Conservation (phyloP, 495 filamentous ascomycete genomes). For the Penicillium tannophilum region DNA sequence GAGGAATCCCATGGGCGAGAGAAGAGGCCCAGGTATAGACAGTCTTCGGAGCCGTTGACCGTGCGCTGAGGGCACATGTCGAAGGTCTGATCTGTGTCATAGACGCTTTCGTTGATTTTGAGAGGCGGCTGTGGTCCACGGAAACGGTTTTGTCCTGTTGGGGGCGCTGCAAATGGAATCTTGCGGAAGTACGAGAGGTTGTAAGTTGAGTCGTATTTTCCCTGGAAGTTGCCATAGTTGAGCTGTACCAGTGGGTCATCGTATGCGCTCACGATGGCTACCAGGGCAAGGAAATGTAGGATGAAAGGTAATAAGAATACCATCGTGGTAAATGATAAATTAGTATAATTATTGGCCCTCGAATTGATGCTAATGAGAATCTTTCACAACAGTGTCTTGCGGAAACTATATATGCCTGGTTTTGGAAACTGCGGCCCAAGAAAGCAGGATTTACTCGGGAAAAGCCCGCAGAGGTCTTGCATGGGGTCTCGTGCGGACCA, state of each 20-base stretch:
- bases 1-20: slow-evolving; percentile 53
- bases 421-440: slow-evolving; percentile 1
- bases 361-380: neutral
- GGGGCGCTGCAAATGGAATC: slow-evolving; percentile 62
- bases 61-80: slow-evolving; percentile 61
- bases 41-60: slow-evolving; percentile 63
- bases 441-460: slow-evolving; percentile 1
- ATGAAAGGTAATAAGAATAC: neutral
- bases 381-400: neutral
- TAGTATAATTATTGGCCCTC: neutral
- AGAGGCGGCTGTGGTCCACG: slow-evolving; percentile 56
- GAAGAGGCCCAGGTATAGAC: slow-evolving; percentile 61
- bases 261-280: slow-evolving; percentile 17
- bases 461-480: neutral
- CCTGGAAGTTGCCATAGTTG: slow-evolving; percentile 60
- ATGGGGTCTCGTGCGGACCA: neutral
- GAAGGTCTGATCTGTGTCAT: slow-evolving; percentile 58
- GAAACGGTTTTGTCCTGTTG: slow-evolving; percentile 56
- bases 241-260: slow-evolving; percentile 38
- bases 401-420: neutral
- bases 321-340: neutral
- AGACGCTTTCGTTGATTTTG: slow-evolving; percentile 46
- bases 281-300: slow-evolving; percentile 10
- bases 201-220: slow-evolving; percentile 52
- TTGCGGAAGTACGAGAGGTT: slow-evolving; percentile 58